Evolutionary conservation across 306 rosid genomes (phyloP).

Genomic region (Glycine latifolia): DNA sequence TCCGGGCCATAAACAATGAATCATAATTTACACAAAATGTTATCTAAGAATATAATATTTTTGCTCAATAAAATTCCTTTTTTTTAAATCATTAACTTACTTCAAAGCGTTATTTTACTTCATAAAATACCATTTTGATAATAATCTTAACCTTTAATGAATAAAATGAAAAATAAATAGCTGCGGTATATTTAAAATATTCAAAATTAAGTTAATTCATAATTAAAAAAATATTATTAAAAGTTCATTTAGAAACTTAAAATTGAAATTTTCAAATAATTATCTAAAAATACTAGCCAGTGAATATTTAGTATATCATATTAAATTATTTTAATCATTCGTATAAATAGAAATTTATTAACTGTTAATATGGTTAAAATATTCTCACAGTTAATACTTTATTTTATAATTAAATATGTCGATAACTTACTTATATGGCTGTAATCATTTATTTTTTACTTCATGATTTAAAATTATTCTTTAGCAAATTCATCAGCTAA

Average conservation of each 20-base stretch:
- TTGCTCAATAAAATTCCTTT: neutral
- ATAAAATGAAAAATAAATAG: neutral
- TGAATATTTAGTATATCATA: too few relatives aligned
- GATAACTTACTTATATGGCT: neutral
- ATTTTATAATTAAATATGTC: neutral
- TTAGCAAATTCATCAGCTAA: too few relatives aligned
- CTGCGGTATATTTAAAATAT: neutral
- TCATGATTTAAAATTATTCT: too few relatives aligned
- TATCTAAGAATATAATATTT: neutral
- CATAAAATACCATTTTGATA: neutral
- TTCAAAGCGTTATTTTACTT: neutral
- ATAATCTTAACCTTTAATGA: neutral
- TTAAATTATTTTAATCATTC: neutral
- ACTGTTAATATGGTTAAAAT: neutral
- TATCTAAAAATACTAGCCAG: neutral
- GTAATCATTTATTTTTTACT: neutral
- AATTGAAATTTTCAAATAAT: neutral
- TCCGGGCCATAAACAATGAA: neutral
- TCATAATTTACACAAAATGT: neutral
- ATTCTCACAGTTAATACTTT: neutral
- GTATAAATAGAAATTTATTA: neutral
- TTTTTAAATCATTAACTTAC: neutral
- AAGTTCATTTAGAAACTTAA: neutral
- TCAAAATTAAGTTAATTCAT: neutral
- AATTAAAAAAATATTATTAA: too few relatives aligned